Base-by-base conservation (phyloP, 2,329 filamentous ascomycete species). In the Ophiostoma australiae region DNA sequence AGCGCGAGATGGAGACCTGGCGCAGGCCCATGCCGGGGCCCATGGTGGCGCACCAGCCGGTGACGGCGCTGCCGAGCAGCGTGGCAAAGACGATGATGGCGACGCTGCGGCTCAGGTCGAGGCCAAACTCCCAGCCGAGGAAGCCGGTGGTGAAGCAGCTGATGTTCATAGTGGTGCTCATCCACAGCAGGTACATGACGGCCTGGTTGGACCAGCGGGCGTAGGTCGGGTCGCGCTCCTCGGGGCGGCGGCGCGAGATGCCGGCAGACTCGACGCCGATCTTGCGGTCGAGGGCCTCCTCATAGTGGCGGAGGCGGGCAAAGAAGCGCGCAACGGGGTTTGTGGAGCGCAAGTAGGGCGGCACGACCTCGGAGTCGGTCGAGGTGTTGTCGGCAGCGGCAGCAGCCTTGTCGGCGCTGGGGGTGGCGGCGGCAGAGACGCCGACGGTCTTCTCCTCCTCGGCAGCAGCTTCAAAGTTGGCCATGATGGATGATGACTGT, bases 151-250 rank as follows among this genome's bases (percentile, higher is more conserved):
- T 79, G 71, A 86, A 85, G 75, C 83, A 85, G 52, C 80, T 81
- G 35, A 82, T 79, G 75, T 85, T 85, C 80, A 85, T 82, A 0
- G 82, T 85, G 11, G 80, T 81, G 65, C 80, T 82, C 27, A 84
- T 83, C 84, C 84, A 86, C 71, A 86, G 78, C 71, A 84, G 76
- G 13, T 82, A 83, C 84, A 86, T 86, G 71, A 80, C 79, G 70
- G 82, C 76, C 72, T 81, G 80, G 74, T 82, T 81, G 27, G 77
- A 78, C 78, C 78, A 80, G 63, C 77, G 78, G 7, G 75, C 74
- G 68, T 78, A 80, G n/a, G 75, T 72, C 1, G 80, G 80, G 44
- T 80, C 76, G 37, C 78, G 77, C 61, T 84, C 80, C 75, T 84
- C 81, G 44, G 83, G 80, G 6, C 78, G 78, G 73, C 83, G 82